These are phyloP conservation scores for Paxillus ammoniavirescens DNA, from an alignment of 768 basidiomycete species.

Conservation along the genomic window DNA sequence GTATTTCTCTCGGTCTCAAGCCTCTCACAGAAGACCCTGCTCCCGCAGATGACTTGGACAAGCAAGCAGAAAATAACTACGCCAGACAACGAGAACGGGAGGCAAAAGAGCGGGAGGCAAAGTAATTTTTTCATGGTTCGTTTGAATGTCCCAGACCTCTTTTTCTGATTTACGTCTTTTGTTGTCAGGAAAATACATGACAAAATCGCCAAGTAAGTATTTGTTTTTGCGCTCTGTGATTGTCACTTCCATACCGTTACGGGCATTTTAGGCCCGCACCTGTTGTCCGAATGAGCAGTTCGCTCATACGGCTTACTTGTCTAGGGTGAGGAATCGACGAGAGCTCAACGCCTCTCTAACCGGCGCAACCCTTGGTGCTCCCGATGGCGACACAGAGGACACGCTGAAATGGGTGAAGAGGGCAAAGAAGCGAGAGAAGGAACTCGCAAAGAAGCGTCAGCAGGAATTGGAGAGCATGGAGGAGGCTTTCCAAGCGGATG, in stretches of 20 bases:
- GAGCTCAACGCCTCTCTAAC: conserved; percentile 91
- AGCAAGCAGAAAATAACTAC: conserved; percentile 87
- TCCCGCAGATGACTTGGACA: conserved; percentile 72
- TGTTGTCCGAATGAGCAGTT: conserved; percentile 1
- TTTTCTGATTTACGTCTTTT: conserved; percentile 22
- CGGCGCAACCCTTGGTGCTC: conserved; percentile 89
- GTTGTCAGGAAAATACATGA: conserved; percentile 62
- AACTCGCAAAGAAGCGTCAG: conserved; percentile 79
- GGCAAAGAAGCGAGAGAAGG: conserved; percentile 88
- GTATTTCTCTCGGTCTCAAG: conserved; percentile 90
- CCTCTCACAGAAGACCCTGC: conserved; percentile 83
- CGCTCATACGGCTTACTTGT: conserved; percentile 45
- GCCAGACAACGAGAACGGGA: conserved; percentile 67
- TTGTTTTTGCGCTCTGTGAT: conserved; percentile 22
- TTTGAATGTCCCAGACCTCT: conserved; percentile 7
- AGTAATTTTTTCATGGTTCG: conserved; percentile 49
- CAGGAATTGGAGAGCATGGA: conserved; percentile 85
- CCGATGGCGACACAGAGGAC: conserved; percentile 74
- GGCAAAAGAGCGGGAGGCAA: conserved; percentile 68
- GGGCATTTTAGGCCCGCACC: conserved; percentile 7
- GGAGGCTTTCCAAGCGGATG: conserved; percentile 62
- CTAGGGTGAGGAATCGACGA: conserved; percentile 88
- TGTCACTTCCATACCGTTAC: conserved; percentile 47
- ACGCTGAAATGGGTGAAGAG: conserved; percentile 89
- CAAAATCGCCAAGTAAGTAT: conserved; percentile 85